Conservation (phyloP, 1,284 basidiomycete species). For the Ustilago shanxiensis region DNA sequence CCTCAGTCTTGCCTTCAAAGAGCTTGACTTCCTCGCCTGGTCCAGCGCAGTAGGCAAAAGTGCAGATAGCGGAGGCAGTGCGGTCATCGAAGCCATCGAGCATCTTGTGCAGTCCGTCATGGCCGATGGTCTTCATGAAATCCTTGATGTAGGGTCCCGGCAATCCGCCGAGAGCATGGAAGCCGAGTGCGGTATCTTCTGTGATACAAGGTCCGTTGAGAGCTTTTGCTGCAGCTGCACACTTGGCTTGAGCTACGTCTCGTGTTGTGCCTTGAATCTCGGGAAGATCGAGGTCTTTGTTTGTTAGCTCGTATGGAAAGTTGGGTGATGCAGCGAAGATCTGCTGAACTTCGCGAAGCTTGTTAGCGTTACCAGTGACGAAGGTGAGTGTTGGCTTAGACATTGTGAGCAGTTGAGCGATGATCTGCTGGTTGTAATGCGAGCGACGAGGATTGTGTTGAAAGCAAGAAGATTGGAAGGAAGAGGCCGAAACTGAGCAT, state of each 20-base stretch:
- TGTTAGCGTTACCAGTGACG: slow-evolving; percentile 94
- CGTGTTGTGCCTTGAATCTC: slow-evolving; percentile 93
- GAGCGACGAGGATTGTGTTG: background rate
- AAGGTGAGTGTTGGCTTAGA: slow-evolving; percentile 73
- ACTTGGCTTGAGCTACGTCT: slow-evolving; percentile 91
- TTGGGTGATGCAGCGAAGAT: slow-evolving; percentile 72
- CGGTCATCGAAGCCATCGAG: slow-evolving; percentile 85
- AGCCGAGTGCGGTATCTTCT: slow-evolving; percentile 94
- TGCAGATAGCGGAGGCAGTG: slow-evolving; percentile 89
- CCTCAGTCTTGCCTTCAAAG: slow-evolving; percentile 93
- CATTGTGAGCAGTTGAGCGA: slow-evolving; percentile 10
- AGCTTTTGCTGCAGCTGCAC: slow-evolving; percentile 78
- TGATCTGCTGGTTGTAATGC: background rate
- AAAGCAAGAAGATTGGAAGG: slow-evolving; percentile 1
- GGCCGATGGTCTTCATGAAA: slow-evolving; percentile 58
- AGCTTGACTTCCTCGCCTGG: slow-evolving; percentile 70
- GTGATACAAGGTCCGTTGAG: slow-evolving; percentile 89
- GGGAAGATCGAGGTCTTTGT: slow-evolving; percentile 76
- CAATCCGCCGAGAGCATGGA: slow-evolving; percentile 86
- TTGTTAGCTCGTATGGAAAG: slow-evolving; percentile 39
- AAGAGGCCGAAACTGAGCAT: background rate
- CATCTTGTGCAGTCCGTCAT: slow-evolving; percentile 83
- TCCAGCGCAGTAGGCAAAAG: slow-evolving; percentile 85
- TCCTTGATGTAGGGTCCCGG: slow-evolving; percentile 98
- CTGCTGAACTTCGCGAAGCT: slow-evolving; percentile 86